phyloP scores from a whole-genome alignment of 148 eudicot genomes.

The Dysphania ambrosioides region DNA sequence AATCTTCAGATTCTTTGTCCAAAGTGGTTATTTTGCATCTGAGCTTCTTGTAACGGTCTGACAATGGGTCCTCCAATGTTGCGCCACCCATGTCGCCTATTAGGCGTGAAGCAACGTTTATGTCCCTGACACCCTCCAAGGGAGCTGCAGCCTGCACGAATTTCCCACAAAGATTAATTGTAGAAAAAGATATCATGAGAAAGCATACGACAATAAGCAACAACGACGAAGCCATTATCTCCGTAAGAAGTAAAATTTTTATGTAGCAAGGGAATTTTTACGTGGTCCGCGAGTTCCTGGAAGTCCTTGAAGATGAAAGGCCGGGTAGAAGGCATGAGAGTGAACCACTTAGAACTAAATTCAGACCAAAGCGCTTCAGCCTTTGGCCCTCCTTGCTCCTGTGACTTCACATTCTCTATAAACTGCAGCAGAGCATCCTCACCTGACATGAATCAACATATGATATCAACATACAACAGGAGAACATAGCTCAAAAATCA shows the following conservation, averaged over 20 bases:
- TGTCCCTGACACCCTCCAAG: conserved; percentile 63
- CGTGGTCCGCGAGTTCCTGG: conserved; percentile 71
- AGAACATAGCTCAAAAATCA: background rate
- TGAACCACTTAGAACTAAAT: conserved; percentile 79
- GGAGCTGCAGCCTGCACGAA: conserved; percentile 57
- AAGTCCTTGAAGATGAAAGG: conserved; percentile 59
- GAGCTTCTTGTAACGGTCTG: conserved; percentile 54
- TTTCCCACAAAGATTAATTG: background rate
- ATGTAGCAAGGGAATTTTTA: conserved; percentile 16
- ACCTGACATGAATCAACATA: conserved; percentile 34
- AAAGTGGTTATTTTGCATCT: conserved; percentile 55
- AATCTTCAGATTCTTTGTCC: conserved; percentile 63
- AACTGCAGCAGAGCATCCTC: conserved; percentile 51
- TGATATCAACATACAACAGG: background rate
- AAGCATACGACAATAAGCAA: too few relatives aligned
- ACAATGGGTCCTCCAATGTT: conserved; percentile 71
- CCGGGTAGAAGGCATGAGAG: conserved; percentile 65
- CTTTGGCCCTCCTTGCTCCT: conserved; percentile 40
- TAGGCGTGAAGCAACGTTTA: conserved; percentile 61
- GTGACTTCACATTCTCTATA: conserved; percentile 39
- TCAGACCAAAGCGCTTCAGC: conserved; percentile 70
- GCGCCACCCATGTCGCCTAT: conserved; percentile 71
- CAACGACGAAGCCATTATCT: too few relatives aligned
- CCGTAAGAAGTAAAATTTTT: too few relatives aligned
- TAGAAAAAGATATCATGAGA: background rate